Conservation (phyloP, 2,329 filamentous ascomycete genomes). For the Penicillium sp. region DNA sequence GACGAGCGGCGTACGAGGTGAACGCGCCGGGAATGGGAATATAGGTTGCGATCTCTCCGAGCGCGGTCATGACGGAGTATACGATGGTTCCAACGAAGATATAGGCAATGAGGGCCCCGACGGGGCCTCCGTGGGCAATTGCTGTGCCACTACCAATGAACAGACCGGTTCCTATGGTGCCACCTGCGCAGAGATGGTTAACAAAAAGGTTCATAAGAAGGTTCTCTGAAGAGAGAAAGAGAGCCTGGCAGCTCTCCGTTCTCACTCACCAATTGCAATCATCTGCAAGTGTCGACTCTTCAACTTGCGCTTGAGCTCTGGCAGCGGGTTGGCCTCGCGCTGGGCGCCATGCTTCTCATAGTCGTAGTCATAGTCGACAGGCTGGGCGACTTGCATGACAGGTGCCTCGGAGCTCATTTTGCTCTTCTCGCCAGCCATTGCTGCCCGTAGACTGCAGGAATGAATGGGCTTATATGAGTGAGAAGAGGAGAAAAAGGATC, state of each 20-base stretch:
- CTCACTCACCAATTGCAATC: constrained; percentile 88
- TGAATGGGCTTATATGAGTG: background rate
- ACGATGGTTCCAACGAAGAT: constrained; percentile 70
- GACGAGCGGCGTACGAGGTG: constrained; percentile 72
- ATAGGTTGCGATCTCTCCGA: constrained; percentile 71
- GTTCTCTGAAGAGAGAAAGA: too few species aligned
- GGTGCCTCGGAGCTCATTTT: constrained; percentile 28
- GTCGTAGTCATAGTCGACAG: constrained; percentile 32
- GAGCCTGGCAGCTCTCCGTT: background rate
- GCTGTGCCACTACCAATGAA: constrained; percentile 68
- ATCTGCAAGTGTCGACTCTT: constrained; percentile 92
- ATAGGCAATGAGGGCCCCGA: constrained; percentile 67
- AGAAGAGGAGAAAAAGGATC: constrained; percentile 12
- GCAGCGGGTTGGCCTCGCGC: constrained; percentile 61
- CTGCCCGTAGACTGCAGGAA: constrained; percentile 10
- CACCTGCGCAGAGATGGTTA: constrained; percentile 39
- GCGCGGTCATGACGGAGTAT: constrained; percentile 70
- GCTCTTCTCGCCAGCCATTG: constrained; percentile 29
- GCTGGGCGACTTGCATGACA: constrained; percentile 17
- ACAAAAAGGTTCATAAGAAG: background rate
- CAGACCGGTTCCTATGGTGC: constrained; percentile 71
- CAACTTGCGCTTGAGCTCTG: constrained; percentile 69
- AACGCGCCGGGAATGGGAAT: constrained; percentile 76
- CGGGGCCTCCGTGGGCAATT: constrained; percentile 64
- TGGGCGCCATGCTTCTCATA: constrained; percentile 40